phyloP scores from a whole-genome alignment of 1,284 basidiomycete genomes.

The Erythrobasidium hasegawianum region DNA sequence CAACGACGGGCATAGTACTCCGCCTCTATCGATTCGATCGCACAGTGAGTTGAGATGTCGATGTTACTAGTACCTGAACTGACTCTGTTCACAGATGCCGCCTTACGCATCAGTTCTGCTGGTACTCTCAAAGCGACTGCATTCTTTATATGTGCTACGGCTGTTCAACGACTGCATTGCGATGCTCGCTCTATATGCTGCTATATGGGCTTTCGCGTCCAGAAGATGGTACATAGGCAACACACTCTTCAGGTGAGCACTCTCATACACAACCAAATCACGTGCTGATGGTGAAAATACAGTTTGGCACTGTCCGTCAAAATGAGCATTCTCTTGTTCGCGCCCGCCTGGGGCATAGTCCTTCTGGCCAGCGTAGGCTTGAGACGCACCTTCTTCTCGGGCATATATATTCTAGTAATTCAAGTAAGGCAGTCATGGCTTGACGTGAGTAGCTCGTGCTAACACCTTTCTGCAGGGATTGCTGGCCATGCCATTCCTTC shows the following conservation, averaged over 20 bases:
- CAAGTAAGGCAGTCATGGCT: conserved; percentile 46
- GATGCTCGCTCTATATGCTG: conserved; percentile 57
- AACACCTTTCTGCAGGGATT: conserved; percentile 53
- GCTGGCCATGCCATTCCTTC: conserved; percentile 70
- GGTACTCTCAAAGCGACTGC: conserved; percentile 70
- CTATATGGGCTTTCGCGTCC: conserved; percentile 55
- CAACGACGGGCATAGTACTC: conserved; percentile 59
- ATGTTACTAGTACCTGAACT: not conserved
- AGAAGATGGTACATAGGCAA: conserved; percentile 62
- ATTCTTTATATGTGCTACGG: conserved; percentile 87
- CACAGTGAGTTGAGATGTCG: conserved; percentile 19
- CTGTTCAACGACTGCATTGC: conserved; percentile 96
- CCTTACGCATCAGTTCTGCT: conserved; percentile 76
- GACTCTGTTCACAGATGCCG: conserved; percentile 53
- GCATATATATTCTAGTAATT: conserved; percentile 56
- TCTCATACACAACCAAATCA: too few relatives aligned
- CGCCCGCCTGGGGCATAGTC: conserved; percentile 70
- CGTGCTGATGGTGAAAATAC: not conserved
- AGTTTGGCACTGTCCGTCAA: conserved; percentile 87
- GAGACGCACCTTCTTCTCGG: conserved; percentile 56
- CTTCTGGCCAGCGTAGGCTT: conserved; percentile 77
- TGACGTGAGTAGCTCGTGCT: conserved; percentile 6
- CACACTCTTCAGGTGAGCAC: conserved; percentile 66
- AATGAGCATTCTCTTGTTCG: conserved; percentile 91
- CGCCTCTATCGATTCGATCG: conserved; percentile 43